Conservation (phyloP, 2,329 filamentous ascomycete genomes). For the Neonectria coccinea region DNA sequence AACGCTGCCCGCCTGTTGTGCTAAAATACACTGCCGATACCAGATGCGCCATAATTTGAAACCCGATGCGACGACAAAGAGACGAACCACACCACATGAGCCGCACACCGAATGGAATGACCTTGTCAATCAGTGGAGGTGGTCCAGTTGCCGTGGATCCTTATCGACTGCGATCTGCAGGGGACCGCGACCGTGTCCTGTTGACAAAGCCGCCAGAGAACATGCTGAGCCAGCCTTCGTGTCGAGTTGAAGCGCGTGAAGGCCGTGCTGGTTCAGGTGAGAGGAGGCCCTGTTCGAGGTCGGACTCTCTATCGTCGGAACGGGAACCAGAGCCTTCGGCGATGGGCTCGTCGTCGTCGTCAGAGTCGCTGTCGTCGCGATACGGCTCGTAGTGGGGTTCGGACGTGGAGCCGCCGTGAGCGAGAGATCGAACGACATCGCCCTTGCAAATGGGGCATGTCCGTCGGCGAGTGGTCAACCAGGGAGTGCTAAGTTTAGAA, state of each 20-base stretch:
- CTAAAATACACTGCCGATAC: not conserved
- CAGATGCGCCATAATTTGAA: conserved; percentile 16
- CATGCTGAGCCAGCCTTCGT: conserved; percentile 54
- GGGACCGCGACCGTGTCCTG: conserved; percentile 38
- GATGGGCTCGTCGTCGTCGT: conserved; percentile 52
- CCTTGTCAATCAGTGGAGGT: not conserved
- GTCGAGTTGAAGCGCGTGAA: conserved; percentile 38
- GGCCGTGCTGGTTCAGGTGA: conserved; percentile 36
- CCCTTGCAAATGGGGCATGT: conserved; percentile 99
- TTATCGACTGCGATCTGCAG: conserved; percentile 44
- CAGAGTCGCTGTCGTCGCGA: conserved; percentile 60
- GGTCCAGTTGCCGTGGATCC: not conserved
- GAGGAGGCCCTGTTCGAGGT: conserved; percentile 59
- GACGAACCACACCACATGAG: not conserved
- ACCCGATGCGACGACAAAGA: conserved; percentile 6
- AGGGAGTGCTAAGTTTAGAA: conserved; percentile 77
- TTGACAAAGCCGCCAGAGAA: conserved; percentile 50
- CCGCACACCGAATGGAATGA: not conserved
- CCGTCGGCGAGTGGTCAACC: conserved; percentile 92
- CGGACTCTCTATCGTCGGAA: conserved; percentile 49
- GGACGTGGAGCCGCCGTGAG: conserved; percentile 64
- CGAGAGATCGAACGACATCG: conserved; percentile 83
- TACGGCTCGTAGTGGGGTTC: conserved; percentile 67
- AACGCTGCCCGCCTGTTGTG: conserved; percentile 13
- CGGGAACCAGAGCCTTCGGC: conserved; percentile 51